These are phyloP conservation scores for Thelephora ganbajun DNA, from an alignment of 768 basidiomycete species.

Conservation along the genomic window DNA sequence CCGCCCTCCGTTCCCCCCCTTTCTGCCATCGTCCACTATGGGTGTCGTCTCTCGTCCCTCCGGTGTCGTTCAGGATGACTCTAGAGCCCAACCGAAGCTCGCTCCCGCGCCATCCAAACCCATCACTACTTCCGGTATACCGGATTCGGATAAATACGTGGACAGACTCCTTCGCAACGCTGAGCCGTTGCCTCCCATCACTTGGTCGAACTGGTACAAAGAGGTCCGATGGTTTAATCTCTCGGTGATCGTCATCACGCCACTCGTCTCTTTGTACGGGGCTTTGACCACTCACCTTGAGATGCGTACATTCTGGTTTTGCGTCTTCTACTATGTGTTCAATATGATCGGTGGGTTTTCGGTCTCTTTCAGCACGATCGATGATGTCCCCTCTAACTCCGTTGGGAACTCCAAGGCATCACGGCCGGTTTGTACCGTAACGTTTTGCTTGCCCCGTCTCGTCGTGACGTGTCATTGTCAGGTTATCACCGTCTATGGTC, in stretches of 20 bases:
- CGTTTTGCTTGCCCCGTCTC: neutral
- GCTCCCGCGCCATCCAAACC: neutral
- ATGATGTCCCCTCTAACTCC: neutral
- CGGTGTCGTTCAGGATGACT: neutral
- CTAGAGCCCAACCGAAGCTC: neutral
- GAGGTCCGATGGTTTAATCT: conserved; percentile 72
- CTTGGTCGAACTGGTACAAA: conserved; percentile 5
- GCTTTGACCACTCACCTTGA: conserved; percentile 31
- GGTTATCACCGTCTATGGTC: conserved; percentile 46
- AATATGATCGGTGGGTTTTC: conserved; percentile 36
- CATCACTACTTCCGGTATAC: neutral
- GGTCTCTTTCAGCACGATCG: neutral
- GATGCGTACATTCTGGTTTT: conserved; percentile 43
- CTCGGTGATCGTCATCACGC: conserved; percentile 53
- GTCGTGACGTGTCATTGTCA: conserved; percentile 13
- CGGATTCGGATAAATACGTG: neutral
- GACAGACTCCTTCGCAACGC: neutral
- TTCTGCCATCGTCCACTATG: neutral
- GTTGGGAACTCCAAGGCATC: conserved; percentile 7
- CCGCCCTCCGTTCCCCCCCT: neutral
- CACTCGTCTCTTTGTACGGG: conserved; percentile 60
- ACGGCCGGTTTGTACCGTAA: conserved; percentile 8
- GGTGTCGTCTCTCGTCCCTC: neutral
- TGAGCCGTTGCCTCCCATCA: conserved; percentile 29
- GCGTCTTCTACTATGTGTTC: conserved; percentile 63